Base-by-base conservation (phyloP, 1,284 basidiomycete species). In the Marasmius oreades region DNA sequence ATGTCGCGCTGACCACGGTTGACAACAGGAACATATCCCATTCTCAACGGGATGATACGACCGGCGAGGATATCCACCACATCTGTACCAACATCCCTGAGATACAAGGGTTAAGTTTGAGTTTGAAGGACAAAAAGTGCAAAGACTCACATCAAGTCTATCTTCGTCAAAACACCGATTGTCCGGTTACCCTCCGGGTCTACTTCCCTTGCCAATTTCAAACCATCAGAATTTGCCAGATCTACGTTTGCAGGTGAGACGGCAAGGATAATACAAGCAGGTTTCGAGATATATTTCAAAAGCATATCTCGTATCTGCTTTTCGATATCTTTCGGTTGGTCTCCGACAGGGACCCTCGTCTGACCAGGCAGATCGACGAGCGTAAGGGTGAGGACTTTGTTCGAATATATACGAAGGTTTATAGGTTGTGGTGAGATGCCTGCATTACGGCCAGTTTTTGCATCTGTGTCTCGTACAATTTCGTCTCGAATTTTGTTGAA, bases 1-100 rank as follows among this genome's bases (percentile, higher is more conserved):
- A 98, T 98, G 73, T 99, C 96, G 36, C 94, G 86, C 70, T 98
- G 96, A 44, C 96, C 95, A 73, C 96, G 88, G 73, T 99, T 99
- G 67, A 98, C 90, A 11, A 99, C 96, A 16, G 96, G 96, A 3
- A 98, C 96, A 68, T 98, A 99, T 51, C 96, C 96, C 46, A 99
- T 77, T 56, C 95, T 88, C 36, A 99, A 81, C 48, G 95, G 95
- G 68, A 98, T 98, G 63, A 92, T 80, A 55, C 96, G 86, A n/a
- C 96, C 96, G 28, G 96, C 96, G 43, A 99, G 86, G 70, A 99
- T 98, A 71, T 99, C 96, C 43, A 98, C 93, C 37, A 98, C 96
- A 70, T 99, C 96, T 8, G 96, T 98, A 51, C 96, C 96, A 66
- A 82, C 81, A 76, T 98, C 96, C 92, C 92, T 94, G 62, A 31